A percentile compares a stretch with the other conserved stretches of the same genome.
Conservation (phyloP, 306 rosid genomes). For the Mimosa bimucronata region DNA sequence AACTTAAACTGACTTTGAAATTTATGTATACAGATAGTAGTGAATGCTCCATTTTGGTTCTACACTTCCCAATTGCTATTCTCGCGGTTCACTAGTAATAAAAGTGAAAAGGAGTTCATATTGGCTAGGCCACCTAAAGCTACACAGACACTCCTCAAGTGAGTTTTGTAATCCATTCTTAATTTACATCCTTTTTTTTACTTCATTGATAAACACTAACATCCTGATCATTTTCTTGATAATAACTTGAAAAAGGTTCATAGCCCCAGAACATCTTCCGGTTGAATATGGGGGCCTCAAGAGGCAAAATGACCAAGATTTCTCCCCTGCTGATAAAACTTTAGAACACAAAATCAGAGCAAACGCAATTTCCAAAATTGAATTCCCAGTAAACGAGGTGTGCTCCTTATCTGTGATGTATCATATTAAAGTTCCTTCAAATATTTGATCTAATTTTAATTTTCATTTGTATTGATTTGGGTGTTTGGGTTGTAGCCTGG, state of each 20-base stretch:
- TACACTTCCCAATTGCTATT: slow-evolving; percentile 59
- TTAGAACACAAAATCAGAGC: slow-evolving; percentile 52
- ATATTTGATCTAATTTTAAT: neutral
- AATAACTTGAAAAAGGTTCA: slow-evolving; percentile 44
- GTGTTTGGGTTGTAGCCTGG: slow-evolving; percentile 50
- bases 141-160: slow-evolving; percentile 80
- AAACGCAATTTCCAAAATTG: slow-evolving; percentile 46
- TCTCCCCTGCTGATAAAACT: slow-evolving; percentile 59
- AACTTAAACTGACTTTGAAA: neutral
- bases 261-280: slow-evolving; percentile 79
- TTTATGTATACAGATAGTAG: slow-evolving; percentile 54
- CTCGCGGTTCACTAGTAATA: slow-evolving; percentile 55
- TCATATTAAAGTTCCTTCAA: neutral
- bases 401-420: neutral
- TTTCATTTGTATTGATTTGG: slow-evolving; percentile 3
- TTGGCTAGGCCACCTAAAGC: slow-evolving; percentile 63
- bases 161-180: slow-evolving; percentile 32
- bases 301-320: slow-evolving; percentile 66
- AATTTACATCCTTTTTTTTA: neutral
- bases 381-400: slow-evolving; percentile 73
- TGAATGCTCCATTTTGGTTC: slow-evolving; percentile 85
- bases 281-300: slow-evolving; percentile 78
- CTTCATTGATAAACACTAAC: neutral
- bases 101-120: slow-evolving; percentile 59
- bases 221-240: slow-evolving; percentile 8